Evolutionary conservation across 495 filamentous ascomycete species (phyloP).

Genomic region (Pseudevernia furfuracea): DNA sequence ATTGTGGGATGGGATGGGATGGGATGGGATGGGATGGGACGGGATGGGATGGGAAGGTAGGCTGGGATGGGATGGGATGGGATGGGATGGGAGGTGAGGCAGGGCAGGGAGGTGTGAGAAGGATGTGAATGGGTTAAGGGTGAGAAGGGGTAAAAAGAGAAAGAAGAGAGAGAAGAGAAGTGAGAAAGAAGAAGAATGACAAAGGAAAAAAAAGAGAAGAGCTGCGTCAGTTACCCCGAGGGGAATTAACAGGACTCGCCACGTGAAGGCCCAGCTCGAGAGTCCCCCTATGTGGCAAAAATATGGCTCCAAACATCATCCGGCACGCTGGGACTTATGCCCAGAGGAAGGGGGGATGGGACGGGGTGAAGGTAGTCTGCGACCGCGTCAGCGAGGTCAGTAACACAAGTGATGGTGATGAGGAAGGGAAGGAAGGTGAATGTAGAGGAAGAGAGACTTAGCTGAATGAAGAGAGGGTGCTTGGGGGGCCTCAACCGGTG

Average conservation of each 20-base stretch:
- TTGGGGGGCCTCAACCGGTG: neutral
- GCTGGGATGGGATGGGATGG: neutral
- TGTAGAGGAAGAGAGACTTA: neutral
- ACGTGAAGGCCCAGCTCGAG: neutral
- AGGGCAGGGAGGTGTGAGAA: neutral
- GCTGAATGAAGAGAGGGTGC: neutral
- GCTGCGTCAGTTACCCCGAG: neutral
- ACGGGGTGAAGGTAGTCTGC: slow-evolving; percentile 1
- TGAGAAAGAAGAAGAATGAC: neutral
- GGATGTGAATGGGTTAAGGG: neutral
- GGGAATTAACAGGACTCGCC: neutral
- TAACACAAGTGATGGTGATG: neutral
- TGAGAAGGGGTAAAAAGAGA: neutral
- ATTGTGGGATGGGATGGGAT: neutral
- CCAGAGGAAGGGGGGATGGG: neutral
- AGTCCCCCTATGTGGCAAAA: neutral
- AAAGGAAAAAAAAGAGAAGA: neutral
- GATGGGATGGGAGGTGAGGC: neutral
- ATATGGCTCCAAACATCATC: neutral
- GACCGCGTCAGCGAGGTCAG: neutral
- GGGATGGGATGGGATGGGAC: no score
- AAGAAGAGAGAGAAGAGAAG: neutral
- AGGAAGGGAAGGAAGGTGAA: neutral
- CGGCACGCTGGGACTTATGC: neutral
- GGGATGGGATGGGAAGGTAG: neutral